These are phyloP conservation scores for Euphorbia neoarborescens DNA, from an alignment of 441 rosid genomes.

Conservation along the genomic window DNA sequence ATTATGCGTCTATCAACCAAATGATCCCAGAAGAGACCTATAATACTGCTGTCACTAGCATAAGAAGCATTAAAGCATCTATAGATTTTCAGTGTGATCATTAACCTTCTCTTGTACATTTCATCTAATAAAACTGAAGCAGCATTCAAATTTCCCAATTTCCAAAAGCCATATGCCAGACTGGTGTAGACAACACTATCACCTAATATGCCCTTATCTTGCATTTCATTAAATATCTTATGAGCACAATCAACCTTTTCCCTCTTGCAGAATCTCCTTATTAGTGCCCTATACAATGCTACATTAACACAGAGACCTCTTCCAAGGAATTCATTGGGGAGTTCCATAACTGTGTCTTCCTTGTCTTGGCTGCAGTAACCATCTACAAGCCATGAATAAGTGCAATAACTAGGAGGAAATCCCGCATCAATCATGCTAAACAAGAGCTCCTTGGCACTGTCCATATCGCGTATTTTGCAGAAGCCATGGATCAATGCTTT, in stretches of 20 bases:
- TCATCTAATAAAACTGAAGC: slow-evolving; percentile 50
- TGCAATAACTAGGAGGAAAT: slow-evolving; percentile 61
- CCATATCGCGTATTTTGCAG: slow-evolving; percentile 60
- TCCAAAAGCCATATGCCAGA: slow-evolving; percentile 73
- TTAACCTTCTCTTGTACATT: slow-evolving; percentile 68
- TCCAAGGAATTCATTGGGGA: slow-evolving; percentile 48
- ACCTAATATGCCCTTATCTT: slow-evolving; percentile 54
- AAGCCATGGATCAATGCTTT: slow-evolving; percentile 80
- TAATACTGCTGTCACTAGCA: slow-evolving; percentile 38
- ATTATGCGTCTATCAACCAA: slow-evolving; percentile 52
- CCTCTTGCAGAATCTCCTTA: slow-evolving; percentile 69
- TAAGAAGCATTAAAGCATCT: slow-evolving; percentile 52
- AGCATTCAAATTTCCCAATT: slow-evolving; percentile 47
- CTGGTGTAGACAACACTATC: slow-evolving; percentile 59
- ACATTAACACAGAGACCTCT: slow-evolving; percentile 53
- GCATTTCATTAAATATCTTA: slow-evolving; percentile 47
- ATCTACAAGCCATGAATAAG: slow-evolving; percentile 80
- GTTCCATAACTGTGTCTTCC: slow-evolving; percentile 39
- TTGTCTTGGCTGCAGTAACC: slow-evolving; percentile 45
- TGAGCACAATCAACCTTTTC: slow-evolving; percentile 55
- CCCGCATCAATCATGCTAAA: slow-evolving; percentile 66
- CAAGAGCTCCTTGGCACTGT: slow-evolving; percentile 61
- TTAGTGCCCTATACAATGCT: slow-evolving; percentile 72
- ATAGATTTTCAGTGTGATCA: slow-evolving; percentile 62
- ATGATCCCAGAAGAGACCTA: slow-evolving; percentile 65